Percentiles rank a stretch among this genome's conserved stretches.
These are phyloP conservation scores for Tothia fuscella DNA, from an alignment of 2,329 filamentous ascomycete genomes.

Conservation along the genomic window DNA sequence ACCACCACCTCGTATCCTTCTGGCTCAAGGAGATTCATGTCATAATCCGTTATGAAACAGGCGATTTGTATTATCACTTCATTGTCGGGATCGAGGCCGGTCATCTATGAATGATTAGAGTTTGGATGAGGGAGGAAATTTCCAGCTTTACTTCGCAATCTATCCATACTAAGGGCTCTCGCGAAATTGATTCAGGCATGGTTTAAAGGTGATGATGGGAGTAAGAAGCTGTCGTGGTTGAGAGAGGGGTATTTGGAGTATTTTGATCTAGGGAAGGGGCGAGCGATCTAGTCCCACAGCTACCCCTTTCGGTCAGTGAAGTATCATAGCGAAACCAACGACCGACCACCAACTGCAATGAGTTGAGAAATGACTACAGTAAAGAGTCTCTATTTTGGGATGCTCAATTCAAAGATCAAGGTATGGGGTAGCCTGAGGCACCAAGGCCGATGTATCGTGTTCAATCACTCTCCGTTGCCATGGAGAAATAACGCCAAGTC, in stretches of 20 bases:
- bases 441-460: no score
- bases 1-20: constrained; percentile 70
- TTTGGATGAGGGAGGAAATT: constrained; percentile 3
- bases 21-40: constrained; percentile 64
- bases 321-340: no score
- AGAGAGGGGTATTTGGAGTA: background rate
- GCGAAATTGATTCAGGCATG: constrained; percentile 38
- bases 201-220: constrained; percentile 7
- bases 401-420: no score
- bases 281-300: no score
- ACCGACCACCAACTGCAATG: no score
- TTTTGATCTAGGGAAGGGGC: background rate
- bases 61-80: constrained; percentile 87
- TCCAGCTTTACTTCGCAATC: constrained; percentile 51
- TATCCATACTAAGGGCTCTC: constrained; percentile 71
- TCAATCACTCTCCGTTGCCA: constrained; percentile 2
- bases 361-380: no score
- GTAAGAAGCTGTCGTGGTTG: background rate
- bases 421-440: no score
- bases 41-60: constrained; percentile 76
- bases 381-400: no score
- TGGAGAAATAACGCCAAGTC: background rate
- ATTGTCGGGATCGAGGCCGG: constrained; percentile 62
- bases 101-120: constrained; percentile 57
- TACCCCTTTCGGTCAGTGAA: no score